Conservation (phyloP, 495 filamentous ascomycete species). For the Apodospora peruviana region DNA sequence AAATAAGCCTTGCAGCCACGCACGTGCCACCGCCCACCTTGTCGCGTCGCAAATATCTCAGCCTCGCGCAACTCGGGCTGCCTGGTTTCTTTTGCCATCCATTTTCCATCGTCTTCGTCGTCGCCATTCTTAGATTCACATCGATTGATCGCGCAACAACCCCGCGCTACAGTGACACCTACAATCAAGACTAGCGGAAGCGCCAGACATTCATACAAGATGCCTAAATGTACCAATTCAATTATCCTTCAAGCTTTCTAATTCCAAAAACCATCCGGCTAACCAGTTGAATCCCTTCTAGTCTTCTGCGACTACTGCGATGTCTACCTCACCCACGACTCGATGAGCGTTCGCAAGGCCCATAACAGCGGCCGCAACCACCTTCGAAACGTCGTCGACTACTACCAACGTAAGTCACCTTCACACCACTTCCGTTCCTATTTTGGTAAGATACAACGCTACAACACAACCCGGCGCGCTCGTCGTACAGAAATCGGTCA, state of each 20-base stretch:
- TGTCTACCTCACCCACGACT: conserved; percentile 99
- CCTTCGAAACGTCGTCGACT: conserved; percentile 92
- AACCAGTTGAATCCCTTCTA: conserved; percentile 16
- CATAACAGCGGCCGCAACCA: conserved; percentile 97
- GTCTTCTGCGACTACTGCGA: conserved; percentile 95
- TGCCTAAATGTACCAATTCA: conserved; percentile 35
- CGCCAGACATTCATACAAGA: conserved; percentile 20
- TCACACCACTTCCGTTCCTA: too few species aligned
- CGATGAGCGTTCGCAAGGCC: conserved; percentile 97
- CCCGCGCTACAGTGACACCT: not conserved
- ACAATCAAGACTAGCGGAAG: not conserved
- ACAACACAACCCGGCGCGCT: conserved; percentile 1
- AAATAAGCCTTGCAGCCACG: conserved; percentile 9
- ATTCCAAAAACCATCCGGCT: not conserved
- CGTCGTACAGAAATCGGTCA: conserved; percentile 72
- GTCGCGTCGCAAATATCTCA: conserved; percentile 12
- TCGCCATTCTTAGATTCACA: not conserved
- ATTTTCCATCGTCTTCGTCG: conserved; percentile 2
- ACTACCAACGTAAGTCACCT: conserved; percentile 77
- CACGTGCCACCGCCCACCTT: conserved; percentile 2
- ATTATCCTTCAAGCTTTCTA: conserved; percentile 5
- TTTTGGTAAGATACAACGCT: not conserved
- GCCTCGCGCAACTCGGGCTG: conserved; percentile 18
- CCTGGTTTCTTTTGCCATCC: conserved; percentile 1
- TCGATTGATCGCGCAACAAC: too few species aligned